These are phyloP conservation scores for Globisporangium acanthophoron DNA, from an alignment of 352 stramenopile genomes.

Conservation along the genomic window DNA sequence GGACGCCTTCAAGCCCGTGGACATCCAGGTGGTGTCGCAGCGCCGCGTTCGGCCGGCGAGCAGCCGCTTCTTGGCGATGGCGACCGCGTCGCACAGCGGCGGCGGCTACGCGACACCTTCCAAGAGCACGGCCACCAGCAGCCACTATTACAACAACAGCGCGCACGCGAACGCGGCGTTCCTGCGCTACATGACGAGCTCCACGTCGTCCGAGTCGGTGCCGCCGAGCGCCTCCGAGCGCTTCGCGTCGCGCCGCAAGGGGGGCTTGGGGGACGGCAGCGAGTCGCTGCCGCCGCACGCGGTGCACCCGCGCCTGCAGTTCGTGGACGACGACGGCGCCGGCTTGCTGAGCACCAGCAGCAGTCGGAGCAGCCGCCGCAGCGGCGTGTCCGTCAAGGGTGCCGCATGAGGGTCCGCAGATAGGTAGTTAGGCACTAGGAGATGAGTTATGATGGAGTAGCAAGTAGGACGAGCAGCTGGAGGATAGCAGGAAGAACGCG, in stretches of 20 bases:
- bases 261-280: constrained; percentile 5
- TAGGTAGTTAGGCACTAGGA: background rate
- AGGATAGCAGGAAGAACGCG: background rate
- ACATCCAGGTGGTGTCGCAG: constrained; percentile 64
- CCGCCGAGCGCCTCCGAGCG: constrained; percentile 6
- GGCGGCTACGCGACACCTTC: constrained; percentile 15
- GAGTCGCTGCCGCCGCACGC: background rate
- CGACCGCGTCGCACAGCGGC: constrained; percentile 14
- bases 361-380: constrained; percentile 8
- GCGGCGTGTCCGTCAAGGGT: constrained; percentile 14
- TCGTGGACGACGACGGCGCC: constrained; percentile 23
- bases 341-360: constrained; percentile 9
- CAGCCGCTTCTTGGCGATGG: constrained; percentile 4
- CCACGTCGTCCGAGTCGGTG: constrained; percentile 12
- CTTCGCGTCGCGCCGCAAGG: constrained; percentile 15
- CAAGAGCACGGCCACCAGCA: constrained; percentile 14
- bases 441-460: background rate
- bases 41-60: constrained; percentile 25
- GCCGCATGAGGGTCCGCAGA: background rate
- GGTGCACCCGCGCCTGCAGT: background rate
- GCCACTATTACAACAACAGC: constrained; percentile 16
- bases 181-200: constrained; percentile 14
- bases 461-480: background rate
- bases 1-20: constrained; percentile 47
- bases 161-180: constrained; percentile 10